phyloP scores from a whole-genome alignment of 2,329 filamentous ascomycete genomes.

The Trichothecium roseum region DNA sequence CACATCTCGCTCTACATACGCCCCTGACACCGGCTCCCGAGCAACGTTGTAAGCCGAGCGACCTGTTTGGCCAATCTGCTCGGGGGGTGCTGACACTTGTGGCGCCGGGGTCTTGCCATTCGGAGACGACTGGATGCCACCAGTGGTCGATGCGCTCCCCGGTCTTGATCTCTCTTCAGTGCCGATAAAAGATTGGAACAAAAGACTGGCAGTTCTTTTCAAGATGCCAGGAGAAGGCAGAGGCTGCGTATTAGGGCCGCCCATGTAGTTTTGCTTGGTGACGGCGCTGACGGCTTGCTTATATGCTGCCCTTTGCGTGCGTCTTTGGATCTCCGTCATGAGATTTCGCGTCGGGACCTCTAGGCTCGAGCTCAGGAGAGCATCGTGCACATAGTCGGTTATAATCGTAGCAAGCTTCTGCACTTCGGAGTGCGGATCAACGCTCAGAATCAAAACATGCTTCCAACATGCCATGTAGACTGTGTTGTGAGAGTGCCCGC shows the following conservation, averaged over 20 bases:
- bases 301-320: conserved; percentile 35
- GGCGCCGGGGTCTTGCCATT: conserved; percentile 24
- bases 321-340: conserved; percentile 61
- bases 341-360: conserved; percentile 58
- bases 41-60: conserved; percentile 63
- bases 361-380: conserved; percentile 67
- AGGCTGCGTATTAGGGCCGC: conserved; percentile 27
- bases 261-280: conserved; percentile 32
- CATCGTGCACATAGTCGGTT: conserved; percentile 74
- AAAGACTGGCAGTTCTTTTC: conserved; percentile 52
- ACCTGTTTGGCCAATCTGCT: conserved; percentile 60
- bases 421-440: conserved; percentile 91
- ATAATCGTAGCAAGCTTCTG: conserved; percentile 76
- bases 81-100: conserved; percentile 46
- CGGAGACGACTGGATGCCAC: conserved; percentile 15
- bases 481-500: conserved; percentile 69
- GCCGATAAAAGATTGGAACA: conserved; percentile 49
- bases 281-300: conserved; percentile 28
- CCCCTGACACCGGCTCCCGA: conserved; percentile 68
- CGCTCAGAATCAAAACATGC: conserved; percentile 78
- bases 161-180: conserved; percentile 32
- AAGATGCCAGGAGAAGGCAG: conserved; percentile 47
- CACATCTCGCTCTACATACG: conserved; percentile 54
- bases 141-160: conserved; percentile 17
- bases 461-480: conserved; percentile 94